Conservation (phyloP, 257 asterid species). For the Nicotiana tabacum region DNA sequence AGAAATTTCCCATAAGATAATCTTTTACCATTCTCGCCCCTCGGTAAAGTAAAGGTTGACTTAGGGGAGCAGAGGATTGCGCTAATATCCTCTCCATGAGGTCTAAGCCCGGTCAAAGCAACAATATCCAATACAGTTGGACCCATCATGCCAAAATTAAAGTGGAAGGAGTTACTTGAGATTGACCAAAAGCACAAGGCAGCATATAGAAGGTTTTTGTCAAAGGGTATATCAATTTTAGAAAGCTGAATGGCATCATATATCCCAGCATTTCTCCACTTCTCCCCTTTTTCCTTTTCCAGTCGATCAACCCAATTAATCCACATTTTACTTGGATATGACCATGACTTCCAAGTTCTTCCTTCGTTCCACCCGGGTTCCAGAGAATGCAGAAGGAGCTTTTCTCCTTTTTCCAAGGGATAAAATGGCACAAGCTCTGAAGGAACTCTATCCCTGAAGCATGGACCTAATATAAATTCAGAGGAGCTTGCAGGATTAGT, state of each 20-base stretch:
- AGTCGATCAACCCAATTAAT: not conserved
- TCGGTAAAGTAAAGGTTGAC: not conserved
- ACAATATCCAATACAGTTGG: not conserved
- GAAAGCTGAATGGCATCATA: not conserved
- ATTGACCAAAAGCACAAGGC: conserved; percentile 6
- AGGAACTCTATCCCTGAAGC: not conserved
- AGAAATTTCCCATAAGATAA: not conserved
- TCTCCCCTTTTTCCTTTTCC: not conserved
- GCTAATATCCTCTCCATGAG: not conserved
- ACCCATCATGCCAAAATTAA: not conserved
- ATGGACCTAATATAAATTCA: not conserved
- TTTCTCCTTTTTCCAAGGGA: not conserved
- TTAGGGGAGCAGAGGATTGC: not conserved
- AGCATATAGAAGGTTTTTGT: not conserved
- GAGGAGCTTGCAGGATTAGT: not conserved
- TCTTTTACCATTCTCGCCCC: not conserved
- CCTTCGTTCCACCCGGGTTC: not conserved
- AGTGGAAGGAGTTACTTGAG: conserved; percentile 1
- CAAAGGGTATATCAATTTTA: not conserved
- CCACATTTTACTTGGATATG: not conserved
- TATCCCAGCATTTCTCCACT: not conserved
- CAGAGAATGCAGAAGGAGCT: not conserved
- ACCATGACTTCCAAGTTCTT: not conserved
- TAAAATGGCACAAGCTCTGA: not conserved
- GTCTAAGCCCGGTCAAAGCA: not conserved